Base-by-base conservation (phyloP, 2,329 filamentous ascomycete genomes). In the Biscogniauxia marginata region DNA sequence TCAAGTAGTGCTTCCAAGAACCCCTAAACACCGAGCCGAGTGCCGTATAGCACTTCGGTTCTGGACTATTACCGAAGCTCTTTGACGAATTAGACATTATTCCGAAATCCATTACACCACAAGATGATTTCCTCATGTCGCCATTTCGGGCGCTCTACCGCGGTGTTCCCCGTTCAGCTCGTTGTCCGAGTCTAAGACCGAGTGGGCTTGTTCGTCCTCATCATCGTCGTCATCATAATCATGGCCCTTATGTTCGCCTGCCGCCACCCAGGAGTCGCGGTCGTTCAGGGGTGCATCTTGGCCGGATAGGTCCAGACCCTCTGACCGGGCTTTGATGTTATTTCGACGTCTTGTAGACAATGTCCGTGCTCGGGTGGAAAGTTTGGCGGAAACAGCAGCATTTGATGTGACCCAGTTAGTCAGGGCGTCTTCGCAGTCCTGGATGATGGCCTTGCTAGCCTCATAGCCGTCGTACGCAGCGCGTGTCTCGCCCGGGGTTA, bases 401-500 rank as follows among this genome's bases (percentile, higher is more conserved):
- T 96, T 95, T 68, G 91, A 88, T 56, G 86, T 84, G 43, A 98
- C 92, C 95, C 95, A 99, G 81, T 96, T 97, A 73, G 92, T 97
- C 59, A 99, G 86, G 1, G 95, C 85, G 72, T 98, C 93, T 77
- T 99, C 95, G 74, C 95, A 99, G 76, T 99, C 95, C 78, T 99
- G 95, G 70, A 99, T 98, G 76, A 99, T 98, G 62, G 90, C 93
- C 79, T 97, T 98, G 84, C 91, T 96, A 60, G 93, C 93, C 74
- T 99, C 95, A 73, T 99, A 99, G 60, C 95, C 95, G 70, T 99
- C 95, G 71, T 99, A 99, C 1, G 95, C 93, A 52, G 91, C 86
- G 62, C 95, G 90, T 19, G 93, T 98, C 82, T 99, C 95, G 66
- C 95, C 95, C 21, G 95, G 95, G 5, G 95, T 99, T 54, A 99